Percentiles rank a stretch among this genome's conserved stretches.
Conservation (phyloP, 2,329 filamentous ascomycete genomes). For the Atkinsonella hypoxylon region DNA sequence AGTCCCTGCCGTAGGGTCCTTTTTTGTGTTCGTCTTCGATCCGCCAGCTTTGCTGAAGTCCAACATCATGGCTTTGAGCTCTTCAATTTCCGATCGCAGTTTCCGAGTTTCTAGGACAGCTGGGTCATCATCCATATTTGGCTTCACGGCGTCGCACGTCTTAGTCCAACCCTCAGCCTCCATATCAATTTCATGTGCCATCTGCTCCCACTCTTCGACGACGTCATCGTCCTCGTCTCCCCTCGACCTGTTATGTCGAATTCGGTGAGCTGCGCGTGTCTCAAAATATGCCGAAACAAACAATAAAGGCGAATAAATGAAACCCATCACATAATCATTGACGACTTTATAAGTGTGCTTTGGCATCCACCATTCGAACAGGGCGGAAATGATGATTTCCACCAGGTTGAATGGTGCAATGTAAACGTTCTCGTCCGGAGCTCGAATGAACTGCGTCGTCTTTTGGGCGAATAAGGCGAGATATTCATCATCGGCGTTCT, state of each 20-base stretch:
- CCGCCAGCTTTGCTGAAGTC: conserved; percentile 13
- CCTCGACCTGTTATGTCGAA: conserved; percentile 60
- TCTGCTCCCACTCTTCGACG: conserved; percentile 87
- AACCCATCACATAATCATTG: conserved; percentile 80
- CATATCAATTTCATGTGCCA: conserved; percentile 60
- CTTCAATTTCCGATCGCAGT: conserved; percentile 44
- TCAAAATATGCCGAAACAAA: conserved; percentile 66
- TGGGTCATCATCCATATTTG: conserved; percentile 70
- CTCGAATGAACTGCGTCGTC: conserved; percentile 92
- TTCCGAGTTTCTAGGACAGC: conserved; percentile 57
- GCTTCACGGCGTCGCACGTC: conserved; percentile 60
- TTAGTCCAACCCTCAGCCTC: conserved; percentile 79
- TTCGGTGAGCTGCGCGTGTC: conserved; percentile 49
- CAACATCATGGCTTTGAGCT: conserved; percentile 38
- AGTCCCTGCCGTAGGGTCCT: not conserved
- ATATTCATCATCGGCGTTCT: conserved; percentile 90
- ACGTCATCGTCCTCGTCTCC: conserved; percentile 86
- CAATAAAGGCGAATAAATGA: conserved; percentile 75
- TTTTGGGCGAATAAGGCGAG: conserved; percentile 87
- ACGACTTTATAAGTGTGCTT: conserved; percentile 60
- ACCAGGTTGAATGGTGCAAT: conserved; percentile 92
- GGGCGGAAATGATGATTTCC: conserved; percentile 65
- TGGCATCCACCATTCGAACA: conserved; percentile 95
- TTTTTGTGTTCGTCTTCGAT: not conserved
- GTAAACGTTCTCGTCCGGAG: conserved; percentile 96